phyloP scores from a whole-genome alignment of 345 rosid genomes.

The Kernera saxatilis region DNA sequence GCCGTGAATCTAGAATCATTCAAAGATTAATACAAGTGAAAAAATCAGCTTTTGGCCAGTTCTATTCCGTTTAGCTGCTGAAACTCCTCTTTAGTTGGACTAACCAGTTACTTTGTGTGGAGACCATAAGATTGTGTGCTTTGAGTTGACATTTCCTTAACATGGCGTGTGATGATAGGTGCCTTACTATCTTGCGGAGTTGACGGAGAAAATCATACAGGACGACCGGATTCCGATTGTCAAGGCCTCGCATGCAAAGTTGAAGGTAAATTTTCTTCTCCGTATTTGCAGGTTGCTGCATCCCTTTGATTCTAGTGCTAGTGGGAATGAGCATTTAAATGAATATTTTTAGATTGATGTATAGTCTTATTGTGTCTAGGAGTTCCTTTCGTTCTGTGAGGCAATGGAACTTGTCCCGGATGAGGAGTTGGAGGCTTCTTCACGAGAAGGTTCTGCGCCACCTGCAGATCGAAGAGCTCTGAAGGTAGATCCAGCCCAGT shows the following conservation, averaged over 20 bases:
- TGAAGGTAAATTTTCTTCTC: slow-evolving; percentile 48
- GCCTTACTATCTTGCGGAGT: slow-evolving; percentile 75
- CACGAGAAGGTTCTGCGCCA: slow-evolving; percentile 45
- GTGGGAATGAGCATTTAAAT: background rate
- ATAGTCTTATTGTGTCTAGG: slow-evolving; percentile 38
- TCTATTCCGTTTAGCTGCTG: background rate
- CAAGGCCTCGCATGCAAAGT: slow-evolving; percentile 51
- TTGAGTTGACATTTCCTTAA: background rate
- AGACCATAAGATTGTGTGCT: background rate
- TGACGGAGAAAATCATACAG: slow-evolving; percentile 57
- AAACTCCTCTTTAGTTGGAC: background rate
- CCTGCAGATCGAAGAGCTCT: slow-evolving; percentile 71
- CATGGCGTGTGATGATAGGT: slow-evolving; percentile 39
- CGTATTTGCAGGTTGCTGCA: background rate
- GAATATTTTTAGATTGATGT: background rate
- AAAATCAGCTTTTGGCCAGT: background rate
- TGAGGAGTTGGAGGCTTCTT: slow-evolving; percentile 28
- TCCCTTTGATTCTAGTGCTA: background rate
- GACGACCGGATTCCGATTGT: slow-evolving; percentile 63
- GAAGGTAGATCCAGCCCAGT: slow-evolving; percentile 44
- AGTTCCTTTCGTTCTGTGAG: slow-evolving; percentile 83
- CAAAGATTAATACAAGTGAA: background rate
- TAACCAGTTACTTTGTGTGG: background rate
- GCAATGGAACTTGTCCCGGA: slow-evolving; percentile 14
- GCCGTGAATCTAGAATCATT: background rate